Conservation (phyloP, 2,329 filamentous ascomycete species). For the Aspergillus sp. region DNA sequence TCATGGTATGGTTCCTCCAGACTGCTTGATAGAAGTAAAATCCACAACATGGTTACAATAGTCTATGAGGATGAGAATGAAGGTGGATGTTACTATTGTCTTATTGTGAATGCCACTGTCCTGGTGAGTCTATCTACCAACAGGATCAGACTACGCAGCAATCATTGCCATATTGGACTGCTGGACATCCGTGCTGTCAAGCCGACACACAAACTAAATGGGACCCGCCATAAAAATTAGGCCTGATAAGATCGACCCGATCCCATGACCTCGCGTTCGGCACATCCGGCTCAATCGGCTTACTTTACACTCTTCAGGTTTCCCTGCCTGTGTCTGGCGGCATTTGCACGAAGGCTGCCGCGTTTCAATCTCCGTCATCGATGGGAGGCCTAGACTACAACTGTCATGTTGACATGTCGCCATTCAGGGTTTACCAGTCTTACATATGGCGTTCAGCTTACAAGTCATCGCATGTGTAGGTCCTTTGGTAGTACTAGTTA, state of each 20-base stretch:
- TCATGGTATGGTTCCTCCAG: not conserved
- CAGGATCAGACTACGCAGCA: not conserved
- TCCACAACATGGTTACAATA: not conserved
- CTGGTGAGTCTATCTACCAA: not conserved
- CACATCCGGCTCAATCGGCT: conserved; percentile 1
- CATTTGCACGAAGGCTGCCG: not conserved
- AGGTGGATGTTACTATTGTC: not conserved
- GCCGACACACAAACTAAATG: not conserved
- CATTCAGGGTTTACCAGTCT: not conserved
- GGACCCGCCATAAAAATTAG: conserved; percentile 4
- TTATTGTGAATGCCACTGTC: not conserved
- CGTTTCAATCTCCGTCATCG: not conserved
- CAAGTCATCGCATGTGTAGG: not conserved
- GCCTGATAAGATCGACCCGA: conserved; percentile 6
- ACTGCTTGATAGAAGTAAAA: not conserved
- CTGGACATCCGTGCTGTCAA: conserved; percentile 10
- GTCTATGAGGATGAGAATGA: not conserved
- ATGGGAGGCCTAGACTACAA: too few species aligned
- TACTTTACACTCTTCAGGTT: not conserved
- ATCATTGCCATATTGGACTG: conserved; percentile 8
- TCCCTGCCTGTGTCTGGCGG: not conserved
- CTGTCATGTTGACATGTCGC: not conserved
- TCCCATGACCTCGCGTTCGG: not conserved
- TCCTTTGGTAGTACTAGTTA: not conserved
- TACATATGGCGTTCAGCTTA: not conserved